Evolutionary conservation across 352 stramenopile species (phyloP), one percentile per base, ranked within the genome.

Genomic region (Globisporangium sylvaticum): DNA sequence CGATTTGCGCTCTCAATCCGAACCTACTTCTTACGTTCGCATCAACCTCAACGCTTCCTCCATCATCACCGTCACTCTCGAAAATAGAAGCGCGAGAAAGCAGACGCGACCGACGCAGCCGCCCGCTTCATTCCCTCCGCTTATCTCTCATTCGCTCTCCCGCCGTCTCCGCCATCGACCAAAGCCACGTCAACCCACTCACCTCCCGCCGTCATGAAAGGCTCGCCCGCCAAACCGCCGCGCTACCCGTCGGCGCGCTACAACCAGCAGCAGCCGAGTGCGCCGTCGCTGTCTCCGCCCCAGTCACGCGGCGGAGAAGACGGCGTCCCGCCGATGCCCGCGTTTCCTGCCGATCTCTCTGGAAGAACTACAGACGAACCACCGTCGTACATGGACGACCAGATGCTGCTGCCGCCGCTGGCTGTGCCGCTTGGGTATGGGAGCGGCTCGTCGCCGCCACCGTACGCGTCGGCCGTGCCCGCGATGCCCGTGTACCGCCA

Each of bases 401-500:
- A 46, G 32, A 69, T 62, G 39, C 56, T 61, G 5, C 42, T 61
- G 2, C 42, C 39, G 12, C 62, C 62, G 1, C 50, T 70, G n/a
- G 58, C 58, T 0, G 52, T 69, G 31, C 58, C 60, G 1, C 59
- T 62, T 24, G 56, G 63, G 14, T 68, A 68, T 27, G 63, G 63
- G 1, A 68, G 63, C 29, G 63, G 54, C 55, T 32, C 53, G 2
- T 12, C 22, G 8, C 37, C 63, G 20, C 62, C 53, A 12, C 8
- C 29, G 10, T 24, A 62, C 53, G 42, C 34, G 0, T 44, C 50
- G 1, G 22, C 8, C 1, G 14, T 32, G 53, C 27, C 53, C 1
- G 39, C 63, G 20, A 18, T 58, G 39, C 63, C 63, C 5, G 37
- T 68, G 10, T 68, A 68, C n/a, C 63, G 53, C 3, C 53, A 68